Evolutionary conservation across 441 rosid genomes (phyloP).

Genomic region (Adansonia gregorii): DNA sequence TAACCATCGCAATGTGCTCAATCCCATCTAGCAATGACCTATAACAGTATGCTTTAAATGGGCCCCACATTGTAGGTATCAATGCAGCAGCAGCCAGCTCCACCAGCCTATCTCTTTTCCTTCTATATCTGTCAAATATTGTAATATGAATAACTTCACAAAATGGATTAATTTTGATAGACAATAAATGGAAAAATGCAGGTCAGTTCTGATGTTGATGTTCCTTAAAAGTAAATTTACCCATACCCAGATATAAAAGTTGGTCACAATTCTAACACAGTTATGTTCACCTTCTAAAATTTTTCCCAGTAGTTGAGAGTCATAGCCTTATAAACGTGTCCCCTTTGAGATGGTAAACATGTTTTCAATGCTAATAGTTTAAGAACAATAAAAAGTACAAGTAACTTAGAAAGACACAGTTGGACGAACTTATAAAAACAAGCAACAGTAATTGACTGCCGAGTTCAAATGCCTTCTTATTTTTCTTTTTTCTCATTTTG

Average conservation of each 20-base stretch:
- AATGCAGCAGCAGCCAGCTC: slow-evolving; percentile 55
- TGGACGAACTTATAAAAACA: neutral
- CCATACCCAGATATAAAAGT: neutral
- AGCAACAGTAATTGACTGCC: neutral
- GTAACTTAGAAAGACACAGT: slow-evolving; percentile 9
- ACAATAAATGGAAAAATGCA: slow-evolving; percentile 2
- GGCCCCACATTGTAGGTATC: slow-evolving; percentile 74
- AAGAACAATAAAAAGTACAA: neutral
- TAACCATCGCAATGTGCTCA: slow-evolving; percentile 79
- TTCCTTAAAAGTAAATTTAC: neutral
- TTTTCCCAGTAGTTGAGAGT: neutral
- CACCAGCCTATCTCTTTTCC: slow-evolving; percentile 66
- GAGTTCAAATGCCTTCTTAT: neutral
- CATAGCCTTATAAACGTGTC: neutral
- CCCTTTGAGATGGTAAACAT: neutral
- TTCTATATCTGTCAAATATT: slow-evolving; percentile 49
- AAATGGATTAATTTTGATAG: slow-evolving; percentile 4
- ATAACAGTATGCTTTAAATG: slow-evolving; percentile 65
- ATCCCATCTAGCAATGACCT: slow-evolving; percentile 65
- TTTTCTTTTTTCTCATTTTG: neutral
- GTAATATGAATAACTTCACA: slow-evolving; percentile 13
- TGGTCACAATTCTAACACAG: neutral
- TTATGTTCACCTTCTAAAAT: neutral
- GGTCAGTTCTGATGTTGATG: neutral
- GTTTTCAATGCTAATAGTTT: neutral